Evolutionary conservation across 352 stramenopile genomes (phyloP).

Genomic region (Globisporangium irregulare): DNA sequence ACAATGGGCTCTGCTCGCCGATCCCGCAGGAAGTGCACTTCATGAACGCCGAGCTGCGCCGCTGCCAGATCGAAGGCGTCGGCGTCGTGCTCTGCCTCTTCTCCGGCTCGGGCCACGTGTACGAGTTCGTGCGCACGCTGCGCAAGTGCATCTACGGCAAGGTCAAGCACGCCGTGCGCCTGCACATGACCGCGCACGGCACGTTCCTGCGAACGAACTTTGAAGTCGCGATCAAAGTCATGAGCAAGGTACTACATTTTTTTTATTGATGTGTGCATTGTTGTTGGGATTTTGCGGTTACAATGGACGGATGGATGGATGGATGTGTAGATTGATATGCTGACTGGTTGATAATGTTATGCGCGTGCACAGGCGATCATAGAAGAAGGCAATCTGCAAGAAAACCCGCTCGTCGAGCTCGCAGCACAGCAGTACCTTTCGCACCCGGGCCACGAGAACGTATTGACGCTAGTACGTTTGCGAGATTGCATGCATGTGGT

Average conservation of each 20-base stretch:
- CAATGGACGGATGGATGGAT: neutral
- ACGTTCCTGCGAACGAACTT: conserved; percentile 78
- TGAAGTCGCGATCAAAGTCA: conserved; percentile 86
- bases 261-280: neutral
- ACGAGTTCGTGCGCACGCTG: conserved; percentile 84
- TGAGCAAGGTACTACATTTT: conserved; percentile 73
- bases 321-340: neutral
- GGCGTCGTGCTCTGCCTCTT: conserved; percentile 78
- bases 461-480: conserved; percentile 73
- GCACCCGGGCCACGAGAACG: conserved; percentile 75
- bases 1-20: conserved; percentile 75
- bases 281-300: neutral
- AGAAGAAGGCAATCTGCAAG: conserved; percentile 81
- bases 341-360: neutral
- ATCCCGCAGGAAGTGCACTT: conserved; percentile 87
- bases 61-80: conserved; percentile 72
- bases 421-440: conserved; percentile 84
- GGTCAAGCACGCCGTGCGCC: conserved; percentile 84
- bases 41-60: conserved; percentile 79
- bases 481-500: neutral
- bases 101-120: conserved; percentile 74
- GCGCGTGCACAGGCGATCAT: conserved; percentile 62
- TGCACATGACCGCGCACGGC: conserved; percentile 68
- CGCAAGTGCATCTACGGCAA: conserved; percentile 89
- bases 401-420: conserved; percentile 85